phyloP scores from a whole-genome alignment of 2,329 filamentous ascomycete genomes.

The Colletotrichum musae region DNA sequence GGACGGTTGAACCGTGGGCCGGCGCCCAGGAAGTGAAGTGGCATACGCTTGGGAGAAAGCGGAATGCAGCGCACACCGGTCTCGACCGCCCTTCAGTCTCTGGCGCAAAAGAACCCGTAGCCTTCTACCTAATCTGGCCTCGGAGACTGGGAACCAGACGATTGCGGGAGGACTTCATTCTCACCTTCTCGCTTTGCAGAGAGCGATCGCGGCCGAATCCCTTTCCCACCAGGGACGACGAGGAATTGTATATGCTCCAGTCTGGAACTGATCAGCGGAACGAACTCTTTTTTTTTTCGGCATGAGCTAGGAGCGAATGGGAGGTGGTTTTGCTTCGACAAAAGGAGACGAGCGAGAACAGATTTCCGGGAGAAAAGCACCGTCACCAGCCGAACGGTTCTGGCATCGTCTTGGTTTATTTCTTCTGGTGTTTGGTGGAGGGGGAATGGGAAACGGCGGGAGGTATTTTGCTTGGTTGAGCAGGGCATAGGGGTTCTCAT shows the following conservation, averaged over 20 bases:
- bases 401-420: conserved; percentile 26
- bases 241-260: conserved; percentile 11
- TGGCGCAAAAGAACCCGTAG: conserved; percentile 20
- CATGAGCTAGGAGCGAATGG: conserved; percentile 22
- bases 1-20: conserved; percentile 61
- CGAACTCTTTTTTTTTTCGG: conserved; percentile 16
- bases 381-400: conserved; percentile 10
- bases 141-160: neutral
- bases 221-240: neutral
- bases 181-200: conserved; percentile 4
- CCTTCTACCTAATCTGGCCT: conserved; percentile 17
- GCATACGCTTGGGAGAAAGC: neutral
- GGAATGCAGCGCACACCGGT: conserved; percentile 22
- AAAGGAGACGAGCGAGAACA: conserved; percentile 4
- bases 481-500: conserved; percentile 23
- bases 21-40: conserved; percentile 42
- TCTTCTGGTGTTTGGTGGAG: conserved; percentile 26
- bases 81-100: conserved; percentile 4
- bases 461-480: conserved; percentile 36
- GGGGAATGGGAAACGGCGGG: conserved; percentile 15
- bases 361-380: neutral
- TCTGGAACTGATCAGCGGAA: conserved; percentile 19
- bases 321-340: conserved; percentile 4
- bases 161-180: neutral
- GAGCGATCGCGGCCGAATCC: conserved; percentile 1